Evolutionary conservation across 805 yeast species (phyloP).

Genomic region (Lipomyces chichibuensis): DNA sequence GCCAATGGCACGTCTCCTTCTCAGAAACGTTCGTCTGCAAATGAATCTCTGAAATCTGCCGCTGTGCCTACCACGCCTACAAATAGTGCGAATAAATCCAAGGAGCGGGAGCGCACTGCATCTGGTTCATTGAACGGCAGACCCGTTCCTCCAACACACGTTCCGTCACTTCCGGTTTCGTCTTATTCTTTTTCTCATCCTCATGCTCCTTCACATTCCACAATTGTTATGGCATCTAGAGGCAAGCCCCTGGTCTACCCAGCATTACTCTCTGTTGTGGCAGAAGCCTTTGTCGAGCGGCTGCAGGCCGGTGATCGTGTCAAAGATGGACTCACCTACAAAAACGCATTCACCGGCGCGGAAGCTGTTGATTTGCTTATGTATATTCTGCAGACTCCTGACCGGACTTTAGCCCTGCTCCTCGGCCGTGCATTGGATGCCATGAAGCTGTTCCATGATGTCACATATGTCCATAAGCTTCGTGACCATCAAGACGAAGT

Average conservation of each 20-base stretch:
- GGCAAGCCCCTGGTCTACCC: conserved; percentile 80
- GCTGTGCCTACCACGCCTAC: conserved; percentile 8
- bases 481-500: conserved; percentile 87
- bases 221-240: conserved; percentile 54
- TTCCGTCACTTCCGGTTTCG: conserved; percentile 32
- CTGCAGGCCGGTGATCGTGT: conserved; percentile 74
- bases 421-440: conserved; percentile 93
- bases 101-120: not conserved
- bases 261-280: conserved; percentile 84
- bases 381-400: conserved; percentile 82
- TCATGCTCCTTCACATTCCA: conserved; percentile 33
- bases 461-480: conserved; percentile 88
- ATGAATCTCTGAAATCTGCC: not conserved
- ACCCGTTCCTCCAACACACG: conserved; percentile 17
- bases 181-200: conserved; percentile 34
- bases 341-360: conserved; percentile 90
- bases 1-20: not conserved
- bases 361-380: conserved; percentile 93
- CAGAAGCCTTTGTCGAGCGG: conserved; percentile 70
- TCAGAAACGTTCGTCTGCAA: not conserved
- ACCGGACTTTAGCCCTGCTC: conserved; percentile 83
- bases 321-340: conserved; percentile 88
- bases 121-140: conserved; percentile 6
- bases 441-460: conserved; percentile 92
- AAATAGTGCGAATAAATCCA: conserved; percentile 8